Conservation (phyloP, 2,329 filamentous ascomycete species). For the Botrytis porri region DNA sequence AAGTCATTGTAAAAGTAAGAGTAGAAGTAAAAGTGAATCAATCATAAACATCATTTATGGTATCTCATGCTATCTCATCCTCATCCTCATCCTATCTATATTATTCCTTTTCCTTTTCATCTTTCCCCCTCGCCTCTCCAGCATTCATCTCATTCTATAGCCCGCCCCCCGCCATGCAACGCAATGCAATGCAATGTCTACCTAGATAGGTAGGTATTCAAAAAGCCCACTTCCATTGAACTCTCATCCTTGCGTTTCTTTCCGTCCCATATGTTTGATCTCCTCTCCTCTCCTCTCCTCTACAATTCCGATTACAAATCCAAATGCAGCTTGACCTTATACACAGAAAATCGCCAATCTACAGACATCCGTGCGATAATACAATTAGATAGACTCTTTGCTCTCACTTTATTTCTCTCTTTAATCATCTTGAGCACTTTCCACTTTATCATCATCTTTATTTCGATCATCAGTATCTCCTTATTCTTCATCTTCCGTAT, state of each 20-base stretch:
- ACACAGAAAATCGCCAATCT: constrained; percentile 6
- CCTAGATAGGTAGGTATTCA: background rate
- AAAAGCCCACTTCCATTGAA: background rate
- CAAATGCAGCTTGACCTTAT: background rate
- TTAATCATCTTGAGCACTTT: background rate
- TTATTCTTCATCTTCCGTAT: constrained; percentile 23
- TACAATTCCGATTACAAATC: background rate
- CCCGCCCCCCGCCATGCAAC: background rate
- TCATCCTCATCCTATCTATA: background rate
- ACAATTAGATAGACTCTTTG: background rate
- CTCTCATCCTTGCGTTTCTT: too few relatives aligned
- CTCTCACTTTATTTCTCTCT: background rate
- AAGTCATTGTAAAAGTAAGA: too few relatives aligned
- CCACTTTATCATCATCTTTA: background rate
- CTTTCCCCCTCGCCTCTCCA: background rate
- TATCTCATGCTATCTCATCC: constrained; percentile 7
- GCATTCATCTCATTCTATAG: background rate
- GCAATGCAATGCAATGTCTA: background rate
- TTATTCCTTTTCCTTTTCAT: background rate
- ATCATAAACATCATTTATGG: background rate
- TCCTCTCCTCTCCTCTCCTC: background rate
- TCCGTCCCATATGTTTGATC: background rate
- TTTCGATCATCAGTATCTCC: background rate
- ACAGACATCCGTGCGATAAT: background rate
- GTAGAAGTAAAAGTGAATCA: background rate